Evolutionary conservation across 192 early-diverging fungal species (phyloP).

Genomic region (Coemansia sp.): DNA sequence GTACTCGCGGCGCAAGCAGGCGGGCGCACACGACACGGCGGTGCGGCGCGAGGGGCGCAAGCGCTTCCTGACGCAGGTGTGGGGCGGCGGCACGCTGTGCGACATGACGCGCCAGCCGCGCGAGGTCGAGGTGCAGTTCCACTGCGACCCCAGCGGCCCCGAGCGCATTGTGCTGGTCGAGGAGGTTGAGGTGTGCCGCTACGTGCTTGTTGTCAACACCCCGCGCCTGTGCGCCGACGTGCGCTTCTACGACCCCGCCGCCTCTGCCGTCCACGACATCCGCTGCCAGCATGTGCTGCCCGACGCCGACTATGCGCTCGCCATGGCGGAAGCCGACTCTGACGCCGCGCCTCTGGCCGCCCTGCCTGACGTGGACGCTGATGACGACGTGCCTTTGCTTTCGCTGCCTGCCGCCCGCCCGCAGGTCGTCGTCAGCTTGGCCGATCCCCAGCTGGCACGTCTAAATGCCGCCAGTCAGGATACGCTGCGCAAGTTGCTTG

Average conservation of each 20-base stretch:
- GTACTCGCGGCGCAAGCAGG: constrained; percentile 23
- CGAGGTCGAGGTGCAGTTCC: constrained; percentile 76
- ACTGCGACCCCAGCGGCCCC: constrained; percentile 59
- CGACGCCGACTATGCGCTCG: constrained; percentile 46
- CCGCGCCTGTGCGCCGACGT: constrained; percentile 65
- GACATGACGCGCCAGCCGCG: constrained; percentile 67
- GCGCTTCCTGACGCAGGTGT: constrained; percentile 65
- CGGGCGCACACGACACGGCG: constrained; percentile 22
- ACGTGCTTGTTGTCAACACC: constrained; percentile 74
- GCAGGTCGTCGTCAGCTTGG: constrained; percentile 29
- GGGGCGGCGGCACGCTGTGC: constrained; percentile 71
- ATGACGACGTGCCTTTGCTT: constrained; percentile 7
- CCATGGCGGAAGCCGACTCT: background rate
- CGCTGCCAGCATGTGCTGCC: constrained; percentile 60
- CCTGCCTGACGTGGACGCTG: background rate
- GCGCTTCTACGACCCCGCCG: constrained; percentile 44
- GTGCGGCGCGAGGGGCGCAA: constrained; percentile 44
- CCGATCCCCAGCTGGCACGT: constrained; percentile 15
- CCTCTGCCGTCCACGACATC: constrained; percentile 54
- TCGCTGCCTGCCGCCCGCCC: background rate
- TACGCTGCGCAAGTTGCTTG: constrained; percentile 21
- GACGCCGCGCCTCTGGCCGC: too few relatives aligned
- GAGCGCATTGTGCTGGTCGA: constrained; percentile 63
- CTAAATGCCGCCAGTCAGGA: constrained; percentile 9
- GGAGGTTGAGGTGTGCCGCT: constrained; percentile 69